phyloP scores from a whole-genome alignment of 305 asterid species.

The Rubia tinctorum region DNA sequence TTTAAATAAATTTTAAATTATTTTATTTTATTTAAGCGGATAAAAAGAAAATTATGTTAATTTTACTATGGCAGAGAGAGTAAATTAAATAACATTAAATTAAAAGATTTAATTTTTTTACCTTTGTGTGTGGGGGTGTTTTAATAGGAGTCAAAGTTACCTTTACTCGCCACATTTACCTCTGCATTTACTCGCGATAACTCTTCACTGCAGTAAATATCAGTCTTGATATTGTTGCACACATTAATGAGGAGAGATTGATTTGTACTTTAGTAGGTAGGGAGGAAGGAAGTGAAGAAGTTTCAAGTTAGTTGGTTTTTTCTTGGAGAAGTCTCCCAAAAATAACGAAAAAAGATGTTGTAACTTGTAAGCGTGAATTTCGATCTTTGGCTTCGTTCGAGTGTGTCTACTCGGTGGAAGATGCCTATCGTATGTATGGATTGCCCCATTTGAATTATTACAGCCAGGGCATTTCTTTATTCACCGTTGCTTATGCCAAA shows the following conservation, averaged over 20 bases:
- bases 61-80: too few relatives aligned
- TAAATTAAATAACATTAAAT: too few relatives aligned
- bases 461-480: neutral
- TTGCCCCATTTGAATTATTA: neutral
- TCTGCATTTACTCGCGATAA: neutral
- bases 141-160: neutral
- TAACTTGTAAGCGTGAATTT: neutral
- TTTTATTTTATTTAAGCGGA: too few relatives aligned
- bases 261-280: constrained; percentile 1
- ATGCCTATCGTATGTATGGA: neutral
- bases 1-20: too few relatives aligned
- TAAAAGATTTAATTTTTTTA: too few relatives aligned
- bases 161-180: neutral
- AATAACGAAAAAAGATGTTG: neutral
- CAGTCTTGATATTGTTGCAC: constrained; percentile 6
- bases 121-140: neutral
- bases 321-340: neutral
- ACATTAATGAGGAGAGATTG: neutral
- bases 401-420: neutral
- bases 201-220: constrained; percentile 6
- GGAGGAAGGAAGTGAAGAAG: constrained; percentile 2
- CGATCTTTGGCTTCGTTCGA: neutral
- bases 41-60: too few relatives aligned
- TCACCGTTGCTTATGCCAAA: neutral
- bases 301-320: constrained; percentile 4